These are phyloP conservation scores for Cerrena zonata DNA, from an alignment of 1,284 basidiomycete genomes.

Conservation along the genomic window DNA sequence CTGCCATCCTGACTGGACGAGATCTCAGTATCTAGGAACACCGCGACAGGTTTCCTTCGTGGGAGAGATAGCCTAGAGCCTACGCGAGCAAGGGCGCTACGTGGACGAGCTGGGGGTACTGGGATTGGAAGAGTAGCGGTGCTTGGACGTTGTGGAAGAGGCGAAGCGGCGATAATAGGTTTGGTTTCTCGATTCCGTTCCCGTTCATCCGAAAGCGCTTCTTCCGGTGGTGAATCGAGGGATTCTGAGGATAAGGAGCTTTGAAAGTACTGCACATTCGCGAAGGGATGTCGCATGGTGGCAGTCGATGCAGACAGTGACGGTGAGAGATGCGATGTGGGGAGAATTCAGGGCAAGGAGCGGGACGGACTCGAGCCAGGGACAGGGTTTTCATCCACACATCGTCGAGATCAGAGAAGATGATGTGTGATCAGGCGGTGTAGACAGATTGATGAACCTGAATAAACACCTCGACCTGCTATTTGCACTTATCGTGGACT, in stretches of 20 bases:
- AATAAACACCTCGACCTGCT: not conserved
- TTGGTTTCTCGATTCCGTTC: not conserved
- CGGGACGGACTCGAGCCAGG: not conserved
- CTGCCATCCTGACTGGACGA: not conserved
- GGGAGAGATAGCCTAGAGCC: not conserved
- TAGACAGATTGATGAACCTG: not conserved
- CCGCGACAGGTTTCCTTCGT: not conserved
- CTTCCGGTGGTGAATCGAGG: not conserved
- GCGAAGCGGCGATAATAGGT: slow-evolving; percentile 6
- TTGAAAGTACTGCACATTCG: slow-evolving; percentile 7
- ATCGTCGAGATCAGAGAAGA: not conserved
- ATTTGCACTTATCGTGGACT: not conserved
- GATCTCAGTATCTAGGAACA: not conserved
- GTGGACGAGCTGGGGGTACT: not conserved
- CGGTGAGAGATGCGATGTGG: not conserved
- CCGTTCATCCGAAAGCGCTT: not conserved
- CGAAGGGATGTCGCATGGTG: slow-evolving; percentile 8
- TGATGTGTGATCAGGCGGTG: not conserved
- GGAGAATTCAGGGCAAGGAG: not conserved
- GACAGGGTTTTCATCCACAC: not conserved
- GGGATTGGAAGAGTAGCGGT: no score
- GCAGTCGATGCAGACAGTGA: no score
- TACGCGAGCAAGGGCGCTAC: not conserved
- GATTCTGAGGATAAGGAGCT: slow-evolving; percentile 10
- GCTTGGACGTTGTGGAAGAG: not conserved